Base-by-base conservation (phyloP, 148 eudicot genomes). In the Camellia sinensis region DNA sequence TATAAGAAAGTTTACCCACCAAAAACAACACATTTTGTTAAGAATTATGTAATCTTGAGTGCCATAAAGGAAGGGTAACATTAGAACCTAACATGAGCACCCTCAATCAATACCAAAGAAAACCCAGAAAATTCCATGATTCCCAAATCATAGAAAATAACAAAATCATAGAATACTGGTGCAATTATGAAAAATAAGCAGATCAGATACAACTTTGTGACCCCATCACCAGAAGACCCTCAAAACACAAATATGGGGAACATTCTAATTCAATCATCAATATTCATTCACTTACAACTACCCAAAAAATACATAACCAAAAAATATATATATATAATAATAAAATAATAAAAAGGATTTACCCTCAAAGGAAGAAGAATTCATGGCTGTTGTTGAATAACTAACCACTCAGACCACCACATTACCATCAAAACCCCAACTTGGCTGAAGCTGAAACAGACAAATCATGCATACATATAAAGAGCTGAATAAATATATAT, bases 331-430 rank as follows among this genome's bases (percentile, higher is more conserved):
- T 14, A 69, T n/a, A 57, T 6, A 74, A 66, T 3, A 15, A 53
- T 52, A 74, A 77, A 64, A 54, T 44, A 57, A 67, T 6, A 74
- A 46, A 29, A 22, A 62, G 65, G 52, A 62, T 29, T 80, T 87
- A 91, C 95, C 95, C 84, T 91, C 87, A 60, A 87, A 86, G 81
- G 88, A 80, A 52, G 84, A 78, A 60, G 88, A 85, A 86, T 86
- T 87, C 95, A 91, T 91, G 37, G 79, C 73, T 70, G 67, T 72
- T 64, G 71, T 46, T 74, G 43, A 60, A 63, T 72, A 17, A 63
- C 71, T 74, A 75, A 76, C 41, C 68, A 75, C 57, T 75, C 56
- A 21, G 78, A 65, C 67, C 69, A 46, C 80, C 84, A 74, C 82
- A 72, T 82, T 77, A 56, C 74, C 78, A 83, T 59, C 84, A 88